phyloP scores from a whole-genome alignment of 352 stramenopile genomes.

The Globisporangium emineosum region DNA sequence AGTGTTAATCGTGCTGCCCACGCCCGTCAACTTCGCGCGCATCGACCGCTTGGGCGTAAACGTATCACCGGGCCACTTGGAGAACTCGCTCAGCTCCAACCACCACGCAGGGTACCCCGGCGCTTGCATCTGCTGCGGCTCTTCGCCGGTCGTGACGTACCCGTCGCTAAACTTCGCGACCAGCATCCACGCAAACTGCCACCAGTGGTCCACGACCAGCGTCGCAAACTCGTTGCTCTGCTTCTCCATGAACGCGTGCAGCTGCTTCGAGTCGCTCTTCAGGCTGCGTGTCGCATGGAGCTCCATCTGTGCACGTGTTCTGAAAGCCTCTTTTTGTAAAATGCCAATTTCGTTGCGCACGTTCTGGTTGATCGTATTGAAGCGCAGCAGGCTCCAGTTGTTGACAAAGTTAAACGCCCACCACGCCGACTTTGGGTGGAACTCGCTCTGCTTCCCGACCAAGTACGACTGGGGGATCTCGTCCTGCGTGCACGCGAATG shows the following conservation, averaged over 20 bases:
- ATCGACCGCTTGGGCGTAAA: slow-evolving; percentile 51
- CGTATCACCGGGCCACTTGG: slow-evolving; percentile 61
- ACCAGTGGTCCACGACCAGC: slow-evolving; percentile 55
- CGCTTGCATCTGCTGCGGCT: slow-evolving; percentile 32
- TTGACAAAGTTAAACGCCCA: slow-evolving; percentile 88
- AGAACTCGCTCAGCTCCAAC: slow-evolving; percentile 54
- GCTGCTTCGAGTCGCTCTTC: slow-evolving; percentile 11
- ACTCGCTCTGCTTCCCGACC: slow-evolving; percentile 63
- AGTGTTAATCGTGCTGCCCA: slow-evolving; percentile 22
- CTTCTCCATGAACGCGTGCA: slow-evolving; percentile 28
- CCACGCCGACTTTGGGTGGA: slow-evolving; percentile 66
- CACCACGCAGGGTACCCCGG: slow-evolving; percentile 67
- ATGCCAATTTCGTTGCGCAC: slow-evolving; percentile 32
- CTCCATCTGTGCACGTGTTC: slow-evolving; percentile 16
- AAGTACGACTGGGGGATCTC: slow-evolving; percentile 53
- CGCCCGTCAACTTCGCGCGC: slow-evolving; percentile 36
- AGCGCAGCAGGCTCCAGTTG: slow-evolving; percentile 82
- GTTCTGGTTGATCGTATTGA: slow-evolving; percentile 64
- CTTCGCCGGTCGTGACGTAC: slow-evolving; percentile 67
- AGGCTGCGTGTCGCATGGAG: slow-evolving; percentile 7
- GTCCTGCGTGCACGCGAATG: slow-evolving; percentile 59
- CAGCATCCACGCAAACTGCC: slow-evolving; percentile 58
- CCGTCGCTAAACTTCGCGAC: slow-evolving; percentile 74
- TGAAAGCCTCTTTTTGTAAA: slow-evolving; percentile 43
- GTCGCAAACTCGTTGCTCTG: slow-evolving; percentile 56